A percentile compares a stretch with the other conserved stretches of the same genome.
These are phyloP conservation scores for Symbiotaphrina buchneri DNA, from an alignment of 495 filamentous ascomycete species.

Conservation along the genomic window DNA sequence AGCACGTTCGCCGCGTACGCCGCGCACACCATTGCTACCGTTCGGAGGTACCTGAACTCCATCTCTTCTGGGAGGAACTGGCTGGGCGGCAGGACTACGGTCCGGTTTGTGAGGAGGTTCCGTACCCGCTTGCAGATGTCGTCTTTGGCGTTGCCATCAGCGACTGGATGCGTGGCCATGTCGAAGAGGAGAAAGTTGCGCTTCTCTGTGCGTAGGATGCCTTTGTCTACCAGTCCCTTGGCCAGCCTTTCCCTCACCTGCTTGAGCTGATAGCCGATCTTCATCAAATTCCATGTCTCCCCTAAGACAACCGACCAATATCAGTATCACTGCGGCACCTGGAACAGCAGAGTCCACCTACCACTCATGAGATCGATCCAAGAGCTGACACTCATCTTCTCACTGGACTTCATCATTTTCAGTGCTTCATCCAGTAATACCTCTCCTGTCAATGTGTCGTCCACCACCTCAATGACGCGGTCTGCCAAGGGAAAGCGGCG, in stretches of 20 bases:
- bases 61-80: slow-evolving; percentile 83
- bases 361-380: slow-evolving; percentile 99
- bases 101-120: slow-evolving; percentile 79
- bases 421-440: slow-evolving; percentile 93
- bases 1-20: slow-evolving; percentile 96
- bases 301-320: slow-evolving; percentile 23
- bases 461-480: slow-evolving; percentile 84
- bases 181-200: slow-evolving; percentile 98
- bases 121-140: slow-evolving; percentile 84
- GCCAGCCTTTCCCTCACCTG: slow-evolving; percentile 94
- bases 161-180: slow-evolving; percentile 98
- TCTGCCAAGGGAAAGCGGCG: slow-evolving; percentile 83
- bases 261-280: slow-evolving; percentile 98
- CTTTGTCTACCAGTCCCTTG: slow-evolving; percentile 97
- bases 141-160: slow-evolving; percentile 90
- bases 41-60: slow-evolving; percentile 80
- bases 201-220: slow-evolving; percentile 94
- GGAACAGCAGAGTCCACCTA: slow-evolving; percentile 20
- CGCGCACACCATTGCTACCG: slow-evolving; percentile 89
- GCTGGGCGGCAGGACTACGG: slow-evolving; percentile 63
- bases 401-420: slow-evolving; percentile 99
- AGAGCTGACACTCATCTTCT: slow-evolving; percentile 97
- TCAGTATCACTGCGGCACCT: neutral
- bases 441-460: slow-evolving; percentile 92
- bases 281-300: slow-evolving; percentile 99